phyloP scores from a whole-genome alignment of 2,329 filamentous ascomycete species.

The Xylaria sp. region DNA sequence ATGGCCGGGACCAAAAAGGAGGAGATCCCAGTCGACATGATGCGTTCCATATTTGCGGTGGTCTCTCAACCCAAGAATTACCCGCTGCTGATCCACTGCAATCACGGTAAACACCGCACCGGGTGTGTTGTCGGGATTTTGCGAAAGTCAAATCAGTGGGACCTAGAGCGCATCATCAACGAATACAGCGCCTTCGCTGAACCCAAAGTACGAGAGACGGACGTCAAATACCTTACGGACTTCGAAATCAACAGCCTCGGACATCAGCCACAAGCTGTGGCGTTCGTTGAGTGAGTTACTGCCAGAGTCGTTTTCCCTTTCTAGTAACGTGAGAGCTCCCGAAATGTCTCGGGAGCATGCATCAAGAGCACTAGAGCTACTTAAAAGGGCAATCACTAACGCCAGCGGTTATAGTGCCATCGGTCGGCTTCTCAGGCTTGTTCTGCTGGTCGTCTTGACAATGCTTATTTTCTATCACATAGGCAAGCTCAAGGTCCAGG shows the following conservation, averaged over 20 bases:
- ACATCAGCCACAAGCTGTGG: constrained; percentile 13
- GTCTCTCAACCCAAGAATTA: constrained; percentile 79
- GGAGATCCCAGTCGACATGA: constrained; percentile 72
- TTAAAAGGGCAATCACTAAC: too few species aligned
- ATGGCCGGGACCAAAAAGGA: constrained; percentile 92
- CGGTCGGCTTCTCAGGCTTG: constrained; percentile 38
- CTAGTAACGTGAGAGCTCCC: too few species aligned
- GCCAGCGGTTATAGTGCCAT: neutral
- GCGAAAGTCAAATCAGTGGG: constrained; percentile 77
- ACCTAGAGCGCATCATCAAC: constrained; percentile 68
- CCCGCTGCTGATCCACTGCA: constrained; percentile 89
- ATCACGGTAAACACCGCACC: constrained; percentile 92
- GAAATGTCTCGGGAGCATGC: too few species aligned
- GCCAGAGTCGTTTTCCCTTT: too few species aligned
- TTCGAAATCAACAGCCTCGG: constrained; percentile 58
- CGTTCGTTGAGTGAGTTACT: constrained; percentile 43
- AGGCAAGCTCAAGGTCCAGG: constrained; percentile 24
- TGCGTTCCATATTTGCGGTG: constrained; percentile 76
- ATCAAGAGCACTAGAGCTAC: too few species aligned
- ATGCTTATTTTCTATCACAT: constrained; percentile 29
- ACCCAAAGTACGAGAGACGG: constrained; percentile 69
- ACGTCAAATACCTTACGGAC: constrained; percentile 66
- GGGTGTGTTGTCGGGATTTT: constrained; percentile 88
- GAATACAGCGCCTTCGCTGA: constrained; percentile 78
- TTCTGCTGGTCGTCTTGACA: constrained; percentile 34